Evolutionary conservation across 768 basidiomycete genomes (phyloP).

Genomic region (Arthromyces matolae): DNA sequence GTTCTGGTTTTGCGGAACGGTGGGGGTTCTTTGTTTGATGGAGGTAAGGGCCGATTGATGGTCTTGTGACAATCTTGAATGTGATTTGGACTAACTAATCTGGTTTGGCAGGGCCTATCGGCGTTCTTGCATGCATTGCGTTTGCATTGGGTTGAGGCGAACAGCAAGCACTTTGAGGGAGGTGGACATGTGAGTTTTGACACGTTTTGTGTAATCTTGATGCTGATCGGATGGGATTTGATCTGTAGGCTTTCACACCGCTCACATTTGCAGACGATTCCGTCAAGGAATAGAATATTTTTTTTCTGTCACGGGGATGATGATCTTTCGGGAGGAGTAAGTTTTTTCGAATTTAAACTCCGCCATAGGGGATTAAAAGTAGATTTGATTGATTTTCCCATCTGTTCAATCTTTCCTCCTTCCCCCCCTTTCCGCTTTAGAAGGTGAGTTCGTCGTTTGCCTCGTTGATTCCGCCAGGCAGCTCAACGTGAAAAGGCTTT

Average conservation of each 20-base stretch:
- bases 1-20: slow-evolving; percentile 79
- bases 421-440: slow-evolving; percentile 33
- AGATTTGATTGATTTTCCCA: slow-evolving; percentile 25
- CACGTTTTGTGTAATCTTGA: slow-evolving; percentile 12
- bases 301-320: slow-evolving; percentile 17
- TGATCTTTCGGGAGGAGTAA: slow-evolving; percentile 23
- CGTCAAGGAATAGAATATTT: slow-evolving; percentile 29
- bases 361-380: slow-evolving; percentile 32
- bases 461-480: slow-evolving; percentile 5
- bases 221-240: slow-evolving; percentile 13
- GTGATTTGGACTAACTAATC: slow-evolving; percentile 11
- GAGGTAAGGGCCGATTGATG: slow-evolving; percentile 73
- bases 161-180: slow-evolving; percentile 93
- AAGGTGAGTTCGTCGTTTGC: too few species aligned
- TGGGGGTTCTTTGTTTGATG: slow-evolving; percentile 86
- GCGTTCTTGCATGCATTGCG: slow-evolving; percentile 96
- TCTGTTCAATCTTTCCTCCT: slow-evolving; percentile 33
- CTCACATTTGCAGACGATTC: slow-evolving; percentile 44
- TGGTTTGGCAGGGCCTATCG: slow-evolving; percentile 67
- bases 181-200: slow-evolving; percentile 67
- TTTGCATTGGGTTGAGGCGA: slow-evolving; percentile 97
- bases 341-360: slow-evolving; percentile 47
- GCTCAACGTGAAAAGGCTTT: too few species aligned
- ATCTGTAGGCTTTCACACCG: slow-evolving; percentile 43
- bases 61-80: slow-evolving; percentile 13